Evolutionary conservation across 352 stramenopile species (phyloP), one percentile per base, ranked within the genome.

Genomic region (Pythium aquatile): DNA sequence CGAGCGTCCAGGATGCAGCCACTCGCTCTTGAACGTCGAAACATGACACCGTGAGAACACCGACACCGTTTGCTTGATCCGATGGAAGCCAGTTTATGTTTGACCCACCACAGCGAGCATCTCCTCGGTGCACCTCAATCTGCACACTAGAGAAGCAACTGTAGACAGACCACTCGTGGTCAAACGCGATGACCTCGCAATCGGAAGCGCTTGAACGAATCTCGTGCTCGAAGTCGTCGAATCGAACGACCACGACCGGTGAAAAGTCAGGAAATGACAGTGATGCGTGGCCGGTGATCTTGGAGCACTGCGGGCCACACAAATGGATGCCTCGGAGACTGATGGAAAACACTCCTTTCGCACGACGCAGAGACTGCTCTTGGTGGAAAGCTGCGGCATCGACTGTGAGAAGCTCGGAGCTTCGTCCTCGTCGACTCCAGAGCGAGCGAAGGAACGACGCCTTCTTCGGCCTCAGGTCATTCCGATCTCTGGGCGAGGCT

Each of bases 111-210:
- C 54, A 39, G 9, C 70, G 42, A 1, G 58, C 42, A 17, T 57
- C 60, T 56, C 53, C 55, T 26, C 58, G 57, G 10, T 75, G 61
- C 5, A 79, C 35, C 26, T 75, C 69, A 9, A 79, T n/a, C 29
- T 68, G 37, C 11, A 79, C 39, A 13, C 65, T 46, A 1, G 73
- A 70, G 54, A 72, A 69, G 11, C 54, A 61, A 49, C 66, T 75
- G 35, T 74, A 61, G 3, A 79, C 73, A 47, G 66, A 49, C 61
- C 63, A 79, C 40, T 75, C 63, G 11, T 75, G 66, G 30, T 71
- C 70, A 37, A 69, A 77, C 2, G 29, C 47, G 26, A 70, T 48
- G 7, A 35, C 7, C 26, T 67, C 52, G 53, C 66, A 72, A 7
- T 73, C 63, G 0, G 54, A 44, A 17, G 57, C 40, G 24, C 32